These are phyloP conservation scores for Microcyclospora pomicola DNA, from an alignment of 2,329 filamentous ascomycete species.

Conservation along the genomic window DNA sequence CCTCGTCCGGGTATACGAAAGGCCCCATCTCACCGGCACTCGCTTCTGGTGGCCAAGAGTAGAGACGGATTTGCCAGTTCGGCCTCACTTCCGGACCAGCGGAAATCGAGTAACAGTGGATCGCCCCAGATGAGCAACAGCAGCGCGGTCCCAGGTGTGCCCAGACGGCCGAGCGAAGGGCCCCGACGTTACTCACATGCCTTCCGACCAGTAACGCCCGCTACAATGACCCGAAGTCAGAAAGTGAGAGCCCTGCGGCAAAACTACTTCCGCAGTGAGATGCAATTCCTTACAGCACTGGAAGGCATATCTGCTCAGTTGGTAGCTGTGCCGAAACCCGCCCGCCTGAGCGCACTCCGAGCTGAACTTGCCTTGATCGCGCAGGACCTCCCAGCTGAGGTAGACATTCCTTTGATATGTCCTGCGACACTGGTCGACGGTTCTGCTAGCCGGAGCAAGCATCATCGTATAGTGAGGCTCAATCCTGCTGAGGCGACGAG, in stretches of 20 bases:
- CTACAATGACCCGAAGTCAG: constrained; percentile 50
- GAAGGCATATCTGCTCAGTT: constrained; percentile 78
- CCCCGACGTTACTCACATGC: constrained; percentile 42
- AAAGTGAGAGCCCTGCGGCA: constrained; percentile 61
- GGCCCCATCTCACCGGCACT: constrained; percentile 17
- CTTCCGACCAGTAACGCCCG: constrained; percentile 42
- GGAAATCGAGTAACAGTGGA: constrained; percentile 3
- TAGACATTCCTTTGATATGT: constrained; percentile 71
- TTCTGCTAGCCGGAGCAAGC: constrained; percentile 58
- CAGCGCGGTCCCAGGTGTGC: constrained; percentile 21
- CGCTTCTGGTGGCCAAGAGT: constrained; percentile 18
- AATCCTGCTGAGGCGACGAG: constrained; percentile 77
- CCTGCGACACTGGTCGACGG: constrained; percentile 61
- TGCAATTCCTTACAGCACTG: constrained; percentile 64
- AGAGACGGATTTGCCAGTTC: constrained; percentile 19
- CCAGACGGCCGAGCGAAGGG: constrained; percentile 23
- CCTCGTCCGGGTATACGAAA: constrained; percentile 1
- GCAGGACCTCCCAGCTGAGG: constrained; percentile 67
- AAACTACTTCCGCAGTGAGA: constrained; percentile 72
- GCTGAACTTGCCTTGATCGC: constrained; percentile 70
- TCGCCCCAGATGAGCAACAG: no score
- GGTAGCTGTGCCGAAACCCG: constrained; percentile 67
- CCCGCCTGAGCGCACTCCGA: constrained; percentile 64
- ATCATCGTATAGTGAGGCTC: constrained; percentile 69
- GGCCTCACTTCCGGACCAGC: constrained; percentile 21